Evolutionary conservation across 495 filamentous ascomycete species (phyloP), one percentile per base, ranked within the genome.

Genomic region (Penicillium macrosclerotiorum): DNA sequence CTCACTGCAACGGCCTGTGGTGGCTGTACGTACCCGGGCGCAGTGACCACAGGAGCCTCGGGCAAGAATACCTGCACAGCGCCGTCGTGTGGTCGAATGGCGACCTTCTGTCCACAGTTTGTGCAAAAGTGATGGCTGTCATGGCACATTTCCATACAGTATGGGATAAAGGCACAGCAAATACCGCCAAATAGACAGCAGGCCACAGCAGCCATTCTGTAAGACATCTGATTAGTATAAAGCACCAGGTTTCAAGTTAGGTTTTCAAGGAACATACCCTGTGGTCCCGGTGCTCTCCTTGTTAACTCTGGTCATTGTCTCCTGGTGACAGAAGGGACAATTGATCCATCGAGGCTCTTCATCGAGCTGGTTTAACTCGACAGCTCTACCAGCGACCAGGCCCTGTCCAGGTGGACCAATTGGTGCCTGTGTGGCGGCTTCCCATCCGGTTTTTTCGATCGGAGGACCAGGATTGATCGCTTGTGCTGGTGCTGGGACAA

Each of bases 161-260:
- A 55, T 0, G 52, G 52, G n/a, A 55, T 23, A 12, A 51, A 55
- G 5, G 52, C 52, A 8, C 48, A 49, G 33, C 24, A 29, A 20
- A 55, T 51, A 4, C 52, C 52, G 8, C 52, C 52, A 8, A 55
- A 42, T 5, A 55, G 42, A 55, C 52, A 55, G 17, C 52, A 55
- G 20, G 37, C 27, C 4, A 47, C 38, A 2, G 52, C 52, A 1
- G 52, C 52, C 42, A 47, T 43, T 17, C 52, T 55, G 24, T 7
- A 13, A 18, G 9, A 3, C 1, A 12, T 55, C 36, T 50, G 3
- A 8, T 12, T 4, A 25, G 0, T 6, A 39, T 0, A 23, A 4
- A 26, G 8, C 17, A 4, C 3, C 0, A 3, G 8, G 1, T 2
- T 18, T 13, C 12, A 25, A 11, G n/a, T n/a, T n/a, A n/a, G n/a